Evolutionary conservation across 2,329 filamentous ascomycete species (phyloP).

Genomic region (Calycina marina): DNA sequence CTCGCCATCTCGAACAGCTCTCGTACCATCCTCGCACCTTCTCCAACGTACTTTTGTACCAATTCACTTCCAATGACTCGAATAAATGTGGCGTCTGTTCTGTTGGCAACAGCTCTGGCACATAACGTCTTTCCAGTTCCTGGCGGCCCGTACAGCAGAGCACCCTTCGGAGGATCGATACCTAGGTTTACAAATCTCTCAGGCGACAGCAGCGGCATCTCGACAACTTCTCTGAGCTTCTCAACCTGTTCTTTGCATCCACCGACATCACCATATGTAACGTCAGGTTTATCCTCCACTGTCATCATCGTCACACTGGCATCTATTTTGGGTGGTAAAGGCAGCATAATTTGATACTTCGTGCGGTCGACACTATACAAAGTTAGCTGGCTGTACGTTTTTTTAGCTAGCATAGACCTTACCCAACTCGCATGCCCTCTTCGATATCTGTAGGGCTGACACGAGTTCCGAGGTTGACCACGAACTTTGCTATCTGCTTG

Average conservation of each 20-base stretch:
- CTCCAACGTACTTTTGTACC: slow-evolving; percentile 97
- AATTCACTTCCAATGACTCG: slow-evolving; percentile 95
- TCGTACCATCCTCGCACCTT: slow-evolving; percentile 94
- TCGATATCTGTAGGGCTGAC: slow-evolving; percentile 98
- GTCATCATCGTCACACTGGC: slow-evolving; percentile 99
- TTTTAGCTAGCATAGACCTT: slow-evolving; percentile 21
- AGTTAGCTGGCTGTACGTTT: slow-evolving; percentile 9
- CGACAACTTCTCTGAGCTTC: slow-evolving; percentile 95
- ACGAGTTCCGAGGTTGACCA: slow-evolving; percentile 91
- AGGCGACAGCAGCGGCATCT: slow-evolving; percentile 92
- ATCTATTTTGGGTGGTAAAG: slow-evolving; percentile 94
- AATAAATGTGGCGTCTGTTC: slow-evolving; percentile 97
- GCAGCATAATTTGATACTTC: slow-evolving; percentile 98
- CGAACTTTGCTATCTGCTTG: slow-evolving; percentile 99
- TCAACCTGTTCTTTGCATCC: slow-evolving; percentile 99
- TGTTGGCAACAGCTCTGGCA: slow-evolving; percentile 90
- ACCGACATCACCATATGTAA: slow-evolving; percentile 96
- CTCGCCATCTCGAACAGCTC: slow-evolving; percentile 99
- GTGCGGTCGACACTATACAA: slow-evolving; percentile 67
- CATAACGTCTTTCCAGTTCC: slow-evolving; percentile 99
- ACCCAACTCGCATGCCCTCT: slow-evolving; percentile 94
- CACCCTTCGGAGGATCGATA: slow-evolving; percentile 96
- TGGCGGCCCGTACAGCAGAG: slow-evolving; percentile 87
- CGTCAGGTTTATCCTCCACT: slow-evolving; percentile 97
- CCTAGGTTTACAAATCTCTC: slow-evolving; percentile 98